Base-by-base conservation (phyloP, 139 green algal genomes). In the Spirogloea muscicola region DNA sequence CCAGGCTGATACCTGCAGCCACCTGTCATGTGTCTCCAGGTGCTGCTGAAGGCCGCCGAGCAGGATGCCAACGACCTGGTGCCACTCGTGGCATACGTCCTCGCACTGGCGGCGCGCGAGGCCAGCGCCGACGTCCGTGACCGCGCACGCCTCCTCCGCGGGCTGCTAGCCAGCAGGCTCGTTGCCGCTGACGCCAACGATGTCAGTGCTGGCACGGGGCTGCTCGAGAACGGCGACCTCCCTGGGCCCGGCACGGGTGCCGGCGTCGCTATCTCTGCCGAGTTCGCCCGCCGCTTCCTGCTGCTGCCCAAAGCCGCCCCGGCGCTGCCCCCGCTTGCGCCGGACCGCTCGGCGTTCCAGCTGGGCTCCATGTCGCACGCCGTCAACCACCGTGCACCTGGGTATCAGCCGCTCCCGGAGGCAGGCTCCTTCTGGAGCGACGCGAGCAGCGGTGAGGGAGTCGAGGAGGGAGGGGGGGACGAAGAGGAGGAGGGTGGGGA, bases 351-450 rank as follows among this genome's bases (percentile, higher is more conserved):
- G 34, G 5, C 6, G 7, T 70, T 70, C 42, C 18, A 18, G 48
- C 40, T 74, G 33, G 64, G 64, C 5, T 73, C 64, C 49, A 65
- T 74, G 16, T 74, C 64, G 38, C 64, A 74, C 29, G 5, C 6
- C 29, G 64, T 74, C 6, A 36, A 36, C 48, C 64, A 74, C 51
- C 3, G 25, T 31, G 64, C 64, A 10, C 64, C 48, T 10, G 64
- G 64, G 29, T 74, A 74, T 7, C 40, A 68, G 27, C 59, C 59
- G 29, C 27, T 68, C 4, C 59, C 59, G 34, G 59, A 68, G 6
- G 37, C 59, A 34, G 43, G 43, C 27, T 68, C 59, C 41, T 6
- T 68, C 13, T 51, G 10, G 10, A 13, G 43, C 43, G 10, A 10
- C 43, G 10, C 43, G 13, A 51, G 43, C 13, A 13, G 10, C 13